A percentile compares a stretch with the other conserved stretches of the same genome.
phyloP scores from a whole-genome alignment of 441 rosid genomes.

The Isatis lusitanica region DNA sequence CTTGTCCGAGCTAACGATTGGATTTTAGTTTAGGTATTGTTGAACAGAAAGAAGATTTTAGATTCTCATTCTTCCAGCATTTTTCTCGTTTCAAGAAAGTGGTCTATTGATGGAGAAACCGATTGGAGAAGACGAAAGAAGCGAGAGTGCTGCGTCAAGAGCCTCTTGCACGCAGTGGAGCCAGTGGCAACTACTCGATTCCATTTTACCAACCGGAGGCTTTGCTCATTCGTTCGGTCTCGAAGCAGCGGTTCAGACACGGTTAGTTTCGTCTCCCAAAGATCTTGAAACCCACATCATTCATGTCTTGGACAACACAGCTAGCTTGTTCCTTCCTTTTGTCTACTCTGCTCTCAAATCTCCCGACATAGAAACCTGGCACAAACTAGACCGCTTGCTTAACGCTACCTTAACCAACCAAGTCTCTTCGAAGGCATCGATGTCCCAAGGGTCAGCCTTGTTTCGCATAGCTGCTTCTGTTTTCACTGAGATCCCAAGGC shows the following conservation, averaged over 20 bases:
- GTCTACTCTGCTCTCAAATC: conserved; percentile 54
- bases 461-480: conserved; percentile 73
- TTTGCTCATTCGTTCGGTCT: conserved; percentile 92
- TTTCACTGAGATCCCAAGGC: conserved; percentile 61
- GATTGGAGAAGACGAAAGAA: conserved; percentile 29
- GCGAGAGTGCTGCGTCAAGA: too few relatives aligned
- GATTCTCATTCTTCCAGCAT: neutral
- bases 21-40: neutral
- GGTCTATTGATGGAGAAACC: neutral
- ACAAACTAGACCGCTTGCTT: conserved; percentile 50
- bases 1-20: neutral
- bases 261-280: conserved; percentile 45
- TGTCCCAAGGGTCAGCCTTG: conserved; percentile 81
- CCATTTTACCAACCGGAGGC: conserved; percentile 87
- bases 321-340: conserved; percentile 79
- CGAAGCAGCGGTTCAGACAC: conserved; percentile 79
- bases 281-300: conserved; percentile 53
- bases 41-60: neutral
- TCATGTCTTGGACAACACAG: conserved; percentile 70
- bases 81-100: neutral
- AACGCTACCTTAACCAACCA: conserved; percentile 79
- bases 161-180: conserved; percentile 59
- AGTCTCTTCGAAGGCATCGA: conserved; percentile 71
- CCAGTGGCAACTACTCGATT: conserved; percentile 88
- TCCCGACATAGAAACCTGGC: conserved; percentile 55